Evolutionary conservation across 352 stramenopile genomes (phyloP), one percentile per base, ranked within the genome.

Genomic region (Blastocystis sp.): DNA sequence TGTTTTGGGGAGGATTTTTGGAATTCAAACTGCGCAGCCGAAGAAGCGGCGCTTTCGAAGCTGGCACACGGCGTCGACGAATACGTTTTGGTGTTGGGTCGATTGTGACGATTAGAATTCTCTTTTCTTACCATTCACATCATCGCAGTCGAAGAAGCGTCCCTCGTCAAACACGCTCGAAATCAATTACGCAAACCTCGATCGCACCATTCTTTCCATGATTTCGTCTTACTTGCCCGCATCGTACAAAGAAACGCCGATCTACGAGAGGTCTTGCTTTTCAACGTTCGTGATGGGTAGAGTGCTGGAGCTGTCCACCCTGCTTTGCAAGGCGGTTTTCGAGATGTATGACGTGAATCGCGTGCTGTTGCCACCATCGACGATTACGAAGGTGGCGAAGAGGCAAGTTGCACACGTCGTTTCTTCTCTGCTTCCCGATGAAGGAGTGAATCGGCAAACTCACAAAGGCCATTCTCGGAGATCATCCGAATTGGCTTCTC

Each of bases 331-430:
- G 34, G 74, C 74, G 21, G 74, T 84, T 2, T 84, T 66, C n/a
- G 74, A 84, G 48, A 64, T 63, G 57, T 84, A 68, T 19, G 74
- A 84, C 6, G 17, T 70, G 3, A 62, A 84, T 40, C 40, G 40
- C 14, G 52, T 84, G 1, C 19, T 84, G 24, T 17, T 84, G 21
- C 74, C 74, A 1, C 28, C 57, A 21, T 61, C 52, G 17, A 64
- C 57, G 0, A 68, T 84, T 4, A n/a, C 45, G 2, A 66, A 68
- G 17, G 74, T 69, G 42, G 74, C 45, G 28, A 38, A 48, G 57
- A 84, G 69, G 74, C 74, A 84, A 40, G 74, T 84, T 21, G 9
- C 10, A 9, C 74, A 84, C 43, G 74, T 84, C 17, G 74, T 84
- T 2, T 43, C n/a, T 48, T 84, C 74, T 24, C 48, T 84, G 10